A percentile compares a stretch with the other conserved stretches of the same genome.
Evolutionary conservation across 2,329 filamentous ascomycete genomes (phyloP).

Genomic region (Rhynchosporium graminicola): DNA sequence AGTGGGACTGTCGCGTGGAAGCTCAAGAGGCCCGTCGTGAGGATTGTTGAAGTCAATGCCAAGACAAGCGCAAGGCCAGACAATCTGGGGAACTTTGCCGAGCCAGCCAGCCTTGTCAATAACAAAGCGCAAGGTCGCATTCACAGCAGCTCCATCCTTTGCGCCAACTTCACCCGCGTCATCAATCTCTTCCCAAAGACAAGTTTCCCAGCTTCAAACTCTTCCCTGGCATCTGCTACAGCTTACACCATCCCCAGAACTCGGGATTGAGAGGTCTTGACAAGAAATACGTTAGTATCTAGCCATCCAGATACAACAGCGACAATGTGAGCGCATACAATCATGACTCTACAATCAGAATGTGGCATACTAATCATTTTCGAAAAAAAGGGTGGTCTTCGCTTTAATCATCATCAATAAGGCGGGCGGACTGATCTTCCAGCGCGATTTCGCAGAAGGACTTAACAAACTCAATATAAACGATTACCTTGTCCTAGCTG

Average conservation of each 20-base stretch:
- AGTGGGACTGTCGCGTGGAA: conserved; percentile 26
- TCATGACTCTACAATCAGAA: neutral
- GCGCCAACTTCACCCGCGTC: neutral
- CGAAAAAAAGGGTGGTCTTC: conserved; percentile 76
- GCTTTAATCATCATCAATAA: conserved; percentile 98
- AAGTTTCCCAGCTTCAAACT: too few relatives aligned
- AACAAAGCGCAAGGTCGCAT: conserved; percentile 4
- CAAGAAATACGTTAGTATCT: too few relatives aligned
- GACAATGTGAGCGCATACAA: too few relatives aligned
- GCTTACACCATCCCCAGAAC: too few relatives aligned
- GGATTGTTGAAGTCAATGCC: conserved; percentile 15
- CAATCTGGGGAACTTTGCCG: conserved; percentile 31
- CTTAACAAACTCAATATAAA: conserved; percentile 90
- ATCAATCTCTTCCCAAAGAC: neutral
- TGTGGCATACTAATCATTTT: neutral
- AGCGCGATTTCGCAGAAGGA: conserved; percentile 85
- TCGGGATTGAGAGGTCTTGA: too few relatives aligned
- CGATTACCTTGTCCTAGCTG: conserved; percentile 94
- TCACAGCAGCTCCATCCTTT: neutral
- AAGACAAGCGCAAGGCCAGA: conserved; percentile 13
- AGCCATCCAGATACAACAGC: too few relatives aligned
- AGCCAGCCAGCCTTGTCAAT: conserved; percentile 15
- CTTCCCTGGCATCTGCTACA: too few relatives aligned
- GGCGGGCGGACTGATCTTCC: conserved; percentile 93
- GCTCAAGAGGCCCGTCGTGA: too few relatives aligned